These are phyloP conservation scores for Aspergillus transmontanensis DNA, from an alignment of 2,329 filamentous ascomycete species.

Conservation along the genomic window DNA sequence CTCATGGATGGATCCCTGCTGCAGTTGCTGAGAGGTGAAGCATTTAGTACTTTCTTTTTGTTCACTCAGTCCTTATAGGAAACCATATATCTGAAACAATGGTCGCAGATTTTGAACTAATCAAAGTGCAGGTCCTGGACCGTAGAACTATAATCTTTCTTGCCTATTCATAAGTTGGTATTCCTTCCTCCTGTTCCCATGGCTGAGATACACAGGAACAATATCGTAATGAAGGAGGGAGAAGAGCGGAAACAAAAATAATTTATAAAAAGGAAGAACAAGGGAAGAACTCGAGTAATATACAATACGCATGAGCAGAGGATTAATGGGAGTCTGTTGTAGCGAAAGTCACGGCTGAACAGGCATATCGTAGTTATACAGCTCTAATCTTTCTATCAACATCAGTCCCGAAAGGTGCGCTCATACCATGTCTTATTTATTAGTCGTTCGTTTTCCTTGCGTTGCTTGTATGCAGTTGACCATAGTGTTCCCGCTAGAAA, in stretches of 20 bases:
- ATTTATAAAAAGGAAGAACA: background rate
- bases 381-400: background rate
- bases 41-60: background rate
- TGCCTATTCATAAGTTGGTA: background rate
- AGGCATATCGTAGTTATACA: background rate
- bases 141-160: background rate
- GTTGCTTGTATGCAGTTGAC: conserved; percentile 16
- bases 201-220: background rate
- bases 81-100: background rate
- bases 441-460: conserved; percentile 14
- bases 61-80: background rate
- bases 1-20: background rate
- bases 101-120: background rate
- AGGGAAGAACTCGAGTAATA: too few relatives aligned
- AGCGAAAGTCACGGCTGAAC: background rate
- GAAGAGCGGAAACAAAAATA: background rate
- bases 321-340: background rate
- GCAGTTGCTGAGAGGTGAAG: background rate
- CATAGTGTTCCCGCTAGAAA: conserved; percentile 39
- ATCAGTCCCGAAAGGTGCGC: conserved; percentile 6
- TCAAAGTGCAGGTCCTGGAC: background rate
- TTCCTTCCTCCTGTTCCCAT: background rate
- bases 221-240: background rate
- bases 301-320: background rate
- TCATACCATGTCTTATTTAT: conserved; percentile 21